Conservation (phyloP, 345 rosid genomes). For the Gossypioides kirkii region DNA sequence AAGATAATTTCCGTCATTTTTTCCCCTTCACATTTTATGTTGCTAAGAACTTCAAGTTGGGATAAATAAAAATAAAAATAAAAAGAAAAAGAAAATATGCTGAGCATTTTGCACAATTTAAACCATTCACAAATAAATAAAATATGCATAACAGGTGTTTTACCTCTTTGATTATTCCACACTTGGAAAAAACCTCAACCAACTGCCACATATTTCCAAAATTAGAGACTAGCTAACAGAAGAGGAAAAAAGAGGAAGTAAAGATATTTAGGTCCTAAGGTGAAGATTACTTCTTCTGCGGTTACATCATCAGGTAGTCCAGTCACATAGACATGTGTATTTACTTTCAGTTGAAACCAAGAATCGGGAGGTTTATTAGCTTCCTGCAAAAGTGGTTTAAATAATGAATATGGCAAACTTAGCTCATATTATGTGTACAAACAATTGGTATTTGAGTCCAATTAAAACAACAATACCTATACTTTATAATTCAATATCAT, state of each 20-base stretch:
- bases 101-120: not conserved
- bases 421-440: not conserved
- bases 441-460: not conserved
- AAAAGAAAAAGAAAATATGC: not conserved
- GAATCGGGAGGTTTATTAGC: constrained; percentile 88
- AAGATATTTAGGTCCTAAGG: constrained; percentile 3
- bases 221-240: constrained; percentile 22
- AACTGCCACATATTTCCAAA: constrained; percentile 44
- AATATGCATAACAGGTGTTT: not conserved
- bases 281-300: constrained; percentile 70
- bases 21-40: not conserved
- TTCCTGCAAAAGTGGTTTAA: constrained; percentile 50
- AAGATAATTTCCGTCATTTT: constrained; percentile 11
- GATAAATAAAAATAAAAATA: too few relatives aligned
- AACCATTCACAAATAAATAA: not conserved
- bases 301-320: constrained; percentile 94
- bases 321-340: constrained; percentile 86
- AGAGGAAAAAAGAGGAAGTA: not conserved
- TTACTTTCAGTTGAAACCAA: constrained; percentile 98
- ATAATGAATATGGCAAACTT: not conserved
- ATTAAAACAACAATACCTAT: not conserved
- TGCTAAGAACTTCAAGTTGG: not conserved
- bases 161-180: constrained; percentile 98
- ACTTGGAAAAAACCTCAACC: constrained; percentile 87
- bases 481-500: not conserved